Conservation (phyloP, 2,329 filamentous ascomycete genomes). For the Elsinoe australis region DNA sequence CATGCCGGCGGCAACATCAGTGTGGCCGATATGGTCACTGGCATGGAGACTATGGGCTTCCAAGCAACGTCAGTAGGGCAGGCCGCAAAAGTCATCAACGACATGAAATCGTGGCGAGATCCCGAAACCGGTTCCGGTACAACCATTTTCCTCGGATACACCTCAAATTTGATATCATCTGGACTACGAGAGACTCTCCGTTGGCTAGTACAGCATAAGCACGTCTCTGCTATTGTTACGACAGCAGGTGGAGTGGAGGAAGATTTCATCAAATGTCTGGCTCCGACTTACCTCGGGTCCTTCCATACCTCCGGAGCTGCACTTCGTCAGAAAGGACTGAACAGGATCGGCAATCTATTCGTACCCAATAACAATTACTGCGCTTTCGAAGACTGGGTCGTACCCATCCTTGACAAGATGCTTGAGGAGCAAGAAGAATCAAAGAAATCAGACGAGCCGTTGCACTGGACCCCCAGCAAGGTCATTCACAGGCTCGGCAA, state of each 20-base stretch:
- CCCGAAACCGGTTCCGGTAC: slow-evolving; percentile 70
- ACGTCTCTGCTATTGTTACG: slow-evolving; percentile 88
- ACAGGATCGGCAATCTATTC: slow-evolving; percentile 90
- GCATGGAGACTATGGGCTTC: slow-evolving; percentile 81
- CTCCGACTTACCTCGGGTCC: slow-evolving; percentile 82
- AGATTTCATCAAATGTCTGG: slow-evolving; percentile 97
- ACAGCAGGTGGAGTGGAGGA: slow-evolving; percentile 94
- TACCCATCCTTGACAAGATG: slow-evolving; percentile 92
- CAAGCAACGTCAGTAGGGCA: slow-evolving; percentile 75
- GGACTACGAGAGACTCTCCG: slow-evolving; percentile 85
- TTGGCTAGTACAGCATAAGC: slow-evolving; percentile 85
- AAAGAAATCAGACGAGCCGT: slow-evolving; percentile 52
- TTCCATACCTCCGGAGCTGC: slow-evolving; percentile 71
- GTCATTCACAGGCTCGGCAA: slow-evolving; percentile 82
- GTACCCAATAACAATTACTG: slow-evolving; percentile 98
- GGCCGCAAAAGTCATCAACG: slow-evolving; percentile 84
- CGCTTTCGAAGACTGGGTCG: slow-evolving; percentile 93
- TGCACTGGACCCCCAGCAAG: slow-evolving; percentile 90
- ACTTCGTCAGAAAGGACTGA: slow-evolving; percentile 77
- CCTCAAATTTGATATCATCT: slow-evolving; percentile 94
- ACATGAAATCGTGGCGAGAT: slow-evolving; percentile 84
- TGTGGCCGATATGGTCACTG: slow-evolving; percentile 71
- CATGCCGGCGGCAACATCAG: slow-evolving; percentile 68
- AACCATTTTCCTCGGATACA: slow-evolving; percentile 96
- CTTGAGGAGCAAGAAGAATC: slow-evolving; percentile 83